Conservation (phyloP, 2,329 filamentous ascomycete species). For the Peltaster fructicola region DNA sequence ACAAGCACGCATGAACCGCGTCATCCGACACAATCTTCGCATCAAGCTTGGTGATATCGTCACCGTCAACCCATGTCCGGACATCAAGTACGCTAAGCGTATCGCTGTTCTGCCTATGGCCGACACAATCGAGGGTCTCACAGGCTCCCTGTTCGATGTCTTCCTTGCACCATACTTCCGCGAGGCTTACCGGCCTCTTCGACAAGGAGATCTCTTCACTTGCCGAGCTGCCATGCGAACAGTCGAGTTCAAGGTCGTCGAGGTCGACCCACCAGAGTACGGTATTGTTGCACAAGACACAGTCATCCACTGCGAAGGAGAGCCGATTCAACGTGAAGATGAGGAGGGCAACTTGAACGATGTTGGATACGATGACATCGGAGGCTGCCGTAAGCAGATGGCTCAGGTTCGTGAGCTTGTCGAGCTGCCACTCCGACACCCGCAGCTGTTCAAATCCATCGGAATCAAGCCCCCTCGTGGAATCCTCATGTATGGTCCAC, state of each 20-base stretch:
- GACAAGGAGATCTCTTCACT: slow-evolving; percentile 95
- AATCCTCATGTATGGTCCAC: slow-evolving; percentile 85
- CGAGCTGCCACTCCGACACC: slow-evolving; percentile 87
- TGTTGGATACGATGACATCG: slow-evolving; percentile 97
- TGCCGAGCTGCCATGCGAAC: slow-evolving; percentile 96
- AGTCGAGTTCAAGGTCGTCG: slow-evolving; percentile 98
- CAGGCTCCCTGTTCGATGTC: slow-evolving; percentile 94
- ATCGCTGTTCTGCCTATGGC: slow-evolving; percentile 96
- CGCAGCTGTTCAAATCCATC: slow-evolving; percentile 98
- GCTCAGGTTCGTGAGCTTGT: slow-evolving; percentile 98
- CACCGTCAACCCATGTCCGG: slow-evolving; percentile 90
- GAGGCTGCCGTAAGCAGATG: slow-evolving; percentile 99
- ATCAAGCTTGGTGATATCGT: slow-evolving; percentile 98
- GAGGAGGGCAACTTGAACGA: slow-evolving; percentile 99
- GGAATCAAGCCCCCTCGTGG: slow-evolving; percentile 98
- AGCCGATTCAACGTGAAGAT: slow-evolving; percentile 91
- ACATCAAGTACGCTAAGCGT: slow-evolving; percentile 99
- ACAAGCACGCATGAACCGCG: slow-evolving; percentile 92
- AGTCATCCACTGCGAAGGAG: slow-evolving; percentile 95
- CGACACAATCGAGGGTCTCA: slow-evolving; percentile 94
- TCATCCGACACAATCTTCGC: slow-evolving; percentile 92
- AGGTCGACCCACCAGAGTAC: slow-evolving; percentile 95
- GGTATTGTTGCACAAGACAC: slow-evolving; percentile 98
- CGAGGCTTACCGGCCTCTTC: slow-evolving; percentile 91
- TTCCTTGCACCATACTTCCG: slow-evolving; percentile 99